Evolutionary conservation across 495 filamentous ascomycete species (phyloP), one percentile per base, ranked within the genome.

Genomic region (Daldinia childiae): DNA sequence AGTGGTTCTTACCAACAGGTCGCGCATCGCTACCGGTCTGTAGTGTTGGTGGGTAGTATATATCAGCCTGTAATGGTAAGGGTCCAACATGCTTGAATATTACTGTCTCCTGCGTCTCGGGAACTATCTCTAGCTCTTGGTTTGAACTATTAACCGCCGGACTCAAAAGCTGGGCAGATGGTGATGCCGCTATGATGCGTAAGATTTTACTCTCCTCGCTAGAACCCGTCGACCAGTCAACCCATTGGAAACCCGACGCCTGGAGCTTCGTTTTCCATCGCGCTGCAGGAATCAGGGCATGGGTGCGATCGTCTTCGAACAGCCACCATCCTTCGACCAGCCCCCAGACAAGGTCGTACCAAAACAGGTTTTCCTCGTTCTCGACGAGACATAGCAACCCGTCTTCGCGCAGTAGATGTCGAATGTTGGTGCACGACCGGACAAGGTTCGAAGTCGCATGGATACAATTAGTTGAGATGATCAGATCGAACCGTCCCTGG

Each of bases 321-420:
- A 84, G 73, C 85, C 86, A 87, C 86, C 86, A 87, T 4, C 85
- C 85, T 21, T 85, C 83, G 1, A 87, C 78, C 11, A 86, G 69
- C 5, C 85, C 85, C 59, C 81, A 86, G 12, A 84, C 78, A 5
- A 88, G 45, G 60, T 88, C 84, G 30, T 83, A 77, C 72, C 80
- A 83, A 65, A 76, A 78, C 0, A 80, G 6, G 6, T 70, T 76
- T 12, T 68, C 63, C 0, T 82, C 87, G 21, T 86, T 66, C 72
- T 88, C 86, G 0, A 84, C 41, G 19, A 87, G 64, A 12, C 74
- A 72, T 0, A 87, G 36, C 34, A 82, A 71, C 0, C 85, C 86
- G 54, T 83, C 82, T 0, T 78, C 68, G 0, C 78, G 77, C 0
- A 87, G 73, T 45, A 82, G 64, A 14, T 70, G 38, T 6, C 61